Evolutionary conservation across 306 rosid species (phyloP).

Genomic region (Cicer judaicum): DNA sequence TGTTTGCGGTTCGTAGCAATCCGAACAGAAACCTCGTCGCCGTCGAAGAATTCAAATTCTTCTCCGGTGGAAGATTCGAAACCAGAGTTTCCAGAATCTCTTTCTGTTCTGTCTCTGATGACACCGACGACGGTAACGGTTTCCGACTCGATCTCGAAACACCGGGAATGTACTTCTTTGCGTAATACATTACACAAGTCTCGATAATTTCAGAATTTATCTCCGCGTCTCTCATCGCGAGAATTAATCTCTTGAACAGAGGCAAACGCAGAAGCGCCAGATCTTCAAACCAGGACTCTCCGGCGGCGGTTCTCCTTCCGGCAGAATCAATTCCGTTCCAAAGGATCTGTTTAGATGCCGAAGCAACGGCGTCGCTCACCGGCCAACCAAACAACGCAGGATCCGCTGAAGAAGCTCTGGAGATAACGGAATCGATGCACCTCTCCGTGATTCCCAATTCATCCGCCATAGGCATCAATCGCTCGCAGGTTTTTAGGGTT

Average conservation of each 20-base stretch:
- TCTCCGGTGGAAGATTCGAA: constrained; percentile 71
- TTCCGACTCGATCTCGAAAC: constrained; percentile 76
- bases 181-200: constrained; percentile 77
- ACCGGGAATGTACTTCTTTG: constrained; percentile 85
- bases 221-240: constrained; percentile 61
- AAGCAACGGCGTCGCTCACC: constrained; percentile 47
- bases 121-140: constrained; percentile 53
- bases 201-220: constrained; percentile 73
- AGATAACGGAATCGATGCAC: constrained; percentile 68
- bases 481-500: constrained; percentile 83
- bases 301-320: constrained; percentile 57
- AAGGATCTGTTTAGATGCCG: constrained; percentile 62
- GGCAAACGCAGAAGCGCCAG: constrained; percentile 68
- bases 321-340: constrained; percentile 75
- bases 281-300: constrained; percentile 84
- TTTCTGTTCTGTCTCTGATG: constrained; percentile 75
- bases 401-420: constrained; percentile 71
- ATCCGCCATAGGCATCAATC: constrained; percentile 67
- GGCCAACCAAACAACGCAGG: constrained; percentile 91
- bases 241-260: constrained; percentile 69
- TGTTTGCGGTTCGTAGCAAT: constrained; percentile 74
- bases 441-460: constrained; percentile 65
- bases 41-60: constrained; percentile 57
- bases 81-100: constrained; percentile 78
- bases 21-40: constrained; percentile 78